Evolutionary conservation across 805 yeast species (phyloP), one percentile per base, ranked within the genome.

Genomic region (Saccharomycopsis sp.): DNA sequence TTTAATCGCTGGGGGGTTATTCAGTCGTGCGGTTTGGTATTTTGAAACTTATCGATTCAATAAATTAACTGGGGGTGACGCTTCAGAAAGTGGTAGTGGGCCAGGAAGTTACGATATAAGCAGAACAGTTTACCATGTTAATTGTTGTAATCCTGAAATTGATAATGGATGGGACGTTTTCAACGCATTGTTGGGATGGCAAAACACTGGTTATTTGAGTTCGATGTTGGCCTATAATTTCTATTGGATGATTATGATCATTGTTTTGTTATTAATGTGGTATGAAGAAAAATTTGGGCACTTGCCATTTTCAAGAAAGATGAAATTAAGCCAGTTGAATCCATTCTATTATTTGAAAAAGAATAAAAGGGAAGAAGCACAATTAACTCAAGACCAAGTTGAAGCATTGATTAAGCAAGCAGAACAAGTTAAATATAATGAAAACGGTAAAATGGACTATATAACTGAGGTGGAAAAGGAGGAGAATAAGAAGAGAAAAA

Each of bases 161-260:
- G 90, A 83, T 65, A 79, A 81, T 56, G 97, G 97, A 68, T 90
- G 97, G 97, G 96, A 88, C 75, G 80, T 90, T 51, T 90, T 90
- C 74, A 90, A 90, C 60, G 86, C 97, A 22, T 64, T 90, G 46
- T 70, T 90, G 52, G 98, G 97, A 51, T 90, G 98, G 98, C 96
- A 88, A 69, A 90, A 90, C 67, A 77, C 95, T 43, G 97, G 96
- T 48, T 87, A 95, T 53, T 75, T 85, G 61, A 96, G 97, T 46
- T 86, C 96, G 4, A 89, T 90, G 48, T 67, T 90, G 43, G 77
- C 89, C 40, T 90, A 90, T 72, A 88, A 87, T 67, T 53, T 82
- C 51, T 90, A 90, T 71, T 90, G 98, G 98, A 56, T 89, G 44
- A 63, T 66, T 33, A 61, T 87, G 44, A 81, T 83, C 51, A 50